phyloP scores from a whole-genome alignment of 495 filamentous ascomycete genomes.

The Podospora tetraspora region DNA sequence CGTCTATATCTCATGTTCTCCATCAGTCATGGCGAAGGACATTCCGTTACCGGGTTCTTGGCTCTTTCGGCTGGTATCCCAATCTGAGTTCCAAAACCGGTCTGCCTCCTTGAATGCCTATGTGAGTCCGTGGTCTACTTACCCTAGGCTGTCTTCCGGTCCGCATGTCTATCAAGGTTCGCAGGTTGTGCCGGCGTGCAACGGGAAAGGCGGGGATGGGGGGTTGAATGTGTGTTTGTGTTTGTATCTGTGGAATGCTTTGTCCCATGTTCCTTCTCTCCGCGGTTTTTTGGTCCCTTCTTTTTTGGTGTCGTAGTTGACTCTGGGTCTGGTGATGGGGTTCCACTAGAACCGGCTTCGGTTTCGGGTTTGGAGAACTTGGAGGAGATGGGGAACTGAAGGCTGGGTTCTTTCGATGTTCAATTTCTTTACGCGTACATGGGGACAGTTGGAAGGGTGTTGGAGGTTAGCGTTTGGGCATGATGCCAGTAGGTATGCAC shows the following conservation, averaged over 20 bases:
- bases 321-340: background rate
- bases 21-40: too few species aligned
- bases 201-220: background rate
- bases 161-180: background rate
- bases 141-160: background rate
- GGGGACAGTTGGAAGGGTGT: background rate
- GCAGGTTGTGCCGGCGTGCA: background rate
- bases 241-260: background rate
- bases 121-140: too few species aligned
- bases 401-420: too few species aligned
- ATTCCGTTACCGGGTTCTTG: too few species aligned
- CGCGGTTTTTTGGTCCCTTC: background rate
- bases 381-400: too few species aligned
- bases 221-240: background rate
- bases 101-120: too few species aligned
- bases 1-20: too few species aligned
- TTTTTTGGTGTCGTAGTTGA: background rate
- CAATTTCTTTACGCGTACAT: background rate
- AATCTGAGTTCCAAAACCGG: too few species aligned
- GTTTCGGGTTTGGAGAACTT: background rate
- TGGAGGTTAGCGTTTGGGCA: background rate
- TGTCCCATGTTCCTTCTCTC: background rate
- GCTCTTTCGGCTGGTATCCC: too few species aligned
- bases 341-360: background rate
- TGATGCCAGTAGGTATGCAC: too few species aligned